Percentiles rank a stretch among this genome's conserved stretches.
Evolutionary conservation across 2,329 filamentous ascomycete species (phyloP).

Genomic region (Calonectria montana): DNA sequence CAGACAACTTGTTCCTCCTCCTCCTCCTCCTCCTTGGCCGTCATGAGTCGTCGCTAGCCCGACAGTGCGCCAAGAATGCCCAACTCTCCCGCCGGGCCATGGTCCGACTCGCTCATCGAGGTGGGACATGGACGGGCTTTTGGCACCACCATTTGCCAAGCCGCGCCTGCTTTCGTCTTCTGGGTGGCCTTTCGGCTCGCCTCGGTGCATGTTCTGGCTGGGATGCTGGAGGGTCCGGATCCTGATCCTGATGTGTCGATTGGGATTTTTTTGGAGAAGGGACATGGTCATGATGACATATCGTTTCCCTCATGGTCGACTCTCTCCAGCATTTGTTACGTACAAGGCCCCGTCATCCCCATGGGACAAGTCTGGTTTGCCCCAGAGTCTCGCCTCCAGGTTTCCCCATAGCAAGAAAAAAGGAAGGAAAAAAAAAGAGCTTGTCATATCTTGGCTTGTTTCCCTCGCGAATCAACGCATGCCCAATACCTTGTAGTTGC

Average conservation of each 20-base stretch:
- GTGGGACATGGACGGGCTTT: background rate
- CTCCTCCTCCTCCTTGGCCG: background rate
- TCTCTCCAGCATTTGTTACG: constrained; percentile 32
- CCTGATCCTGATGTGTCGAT: background rate
- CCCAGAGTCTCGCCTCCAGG: constrained; percentile 33
- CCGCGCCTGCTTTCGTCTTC: background rate
- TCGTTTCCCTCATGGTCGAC: constrained; percentile 2
- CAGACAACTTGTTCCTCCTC: constrained; percentile 11
- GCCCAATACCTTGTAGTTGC: background rate
- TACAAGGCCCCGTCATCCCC: constrained; percentile 39
- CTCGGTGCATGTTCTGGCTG: background rate
- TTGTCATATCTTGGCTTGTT: constrained; percentile 18
- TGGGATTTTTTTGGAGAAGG: background rate
- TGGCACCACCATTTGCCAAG: constrained; percentile 6
- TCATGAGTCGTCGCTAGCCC: background rate
- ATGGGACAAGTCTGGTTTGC: constrained; percentile 33
- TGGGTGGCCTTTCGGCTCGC: background rate
- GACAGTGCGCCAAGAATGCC: constrained; percentile 6
- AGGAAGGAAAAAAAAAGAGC: constrained; percentile 1
- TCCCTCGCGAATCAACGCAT: background rate
- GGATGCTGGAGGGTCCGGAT: background rate
- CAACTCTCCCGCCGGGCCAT: background rate
- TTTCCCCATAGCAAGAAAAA: constrained; percentile 19
- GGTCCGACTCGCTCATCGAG: constrained; percentile 24
- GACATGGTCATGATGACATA: constrained; percentile 2